These are phyloP conservation scores for Ulvella scutata DNA, from an alignment of 139 green algal species.

Conservation along the genomic window DNA sequence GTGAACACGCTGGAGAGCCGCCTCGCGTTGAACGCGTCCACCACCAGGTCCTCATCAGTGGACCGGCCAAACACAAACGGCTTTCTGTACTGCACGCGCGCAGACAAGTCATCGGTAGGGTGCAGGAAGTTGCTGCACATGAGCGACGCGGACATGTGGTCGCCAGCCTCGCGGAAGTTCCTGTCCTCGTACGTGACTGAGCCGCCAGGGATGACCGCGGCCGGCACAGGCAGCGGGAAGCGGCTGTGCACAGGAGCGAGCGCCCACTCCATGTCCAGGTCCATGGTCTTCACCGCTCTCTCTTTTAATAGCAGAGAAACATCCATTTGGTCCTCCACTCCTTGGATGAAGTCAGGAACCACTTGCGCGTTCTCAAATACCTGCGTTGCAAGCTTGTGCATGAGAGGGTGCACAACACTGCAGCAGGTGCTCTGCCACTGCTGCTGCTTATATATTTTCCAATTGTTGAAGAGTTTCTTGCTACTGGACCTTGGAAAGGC, in stretches of 20 bases:
- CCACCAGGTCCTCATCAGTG: background rate
- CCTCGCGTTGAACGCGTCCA: slow-evolving; percentile 63
- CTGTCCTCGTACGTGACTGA: background rate
- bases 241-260: background rate
- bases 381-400: no score
- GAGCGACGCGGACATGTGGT: background rate
- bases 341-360: background rate
- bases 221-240: background rate
- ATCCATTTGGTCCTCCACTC: slow-evolving; percentile 1
- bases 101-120: background rate
- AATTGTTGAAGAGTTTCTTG: no score
- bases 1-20: slow-evolving; percentile 85
- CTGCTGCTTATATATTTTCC: no score
- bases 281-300: slow-evolving; percentile 2
- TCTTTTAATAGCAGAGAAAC: background rate
- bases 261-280: slow-evolving; percentile 4
- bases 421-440: no score
- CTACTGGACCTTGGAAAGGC: no score
- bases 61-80: background rate
- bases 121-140: slow-evolving; percentile 3
- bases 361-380: slow-evolving; percentile 3
- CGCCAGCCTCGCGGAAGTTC: background rate
- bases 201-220: background rate
- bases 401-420: no score
- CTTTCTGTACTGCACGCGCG: background rate